A percentile compares a stretch with the other conserved stretches of the same genome.
phyloP scores from a whole-genome alignment of 257 asterid species.

The Scutellaria minor region DNA sequence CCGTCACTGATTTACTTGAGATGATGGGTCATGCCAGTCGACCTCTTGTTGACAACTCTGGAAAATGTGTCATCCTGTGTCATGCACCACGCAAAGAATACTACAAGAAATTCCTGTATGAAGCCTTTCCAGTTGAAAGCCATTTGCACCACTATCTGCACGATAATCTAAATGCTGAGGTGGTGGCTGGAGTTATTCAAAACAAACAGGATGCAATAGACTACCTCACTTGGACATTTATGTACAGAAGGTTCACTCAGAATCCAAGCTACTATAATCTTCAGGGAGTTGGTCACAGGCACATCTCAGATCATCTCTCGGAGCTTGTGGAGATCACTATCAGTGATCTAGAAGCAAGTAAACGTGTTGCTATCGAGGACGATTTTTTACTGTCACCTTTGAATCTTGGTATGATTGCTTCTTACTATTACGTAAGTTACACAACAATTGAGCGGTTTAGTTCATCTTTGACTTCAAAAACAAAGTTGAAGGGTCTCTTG shows the following conservation, averaged over 20 bases:
- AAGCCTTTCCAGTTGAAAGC: constrained; percentile 67
- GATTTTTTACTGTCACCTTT: constrained; percentile 48
- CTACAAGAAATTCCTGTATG: constrained; percentile 59
- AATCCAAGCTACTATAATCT: constrained; percentile 67
- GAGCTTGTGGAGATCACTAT: constrained; percentile 63
- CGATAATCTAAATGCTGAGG: constrained; percentile 65
- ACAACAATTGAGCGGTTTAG: constrained; percentile 66
- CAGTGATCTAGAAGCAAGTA: constrained; percentile 59
- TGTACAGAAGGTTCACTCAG: constrained; percentile 62
- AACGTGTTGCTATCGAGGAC: constrained; percentile 53
- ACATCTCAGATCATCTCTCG: constrained; percentile 64
- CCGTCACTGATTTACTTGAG: constrained; percentile 63
- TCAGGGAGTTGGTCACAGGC: constrained; percentile 68
- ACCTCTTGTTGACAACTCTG: constrained; percentile 59
- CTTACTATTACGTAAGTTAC: constrained; percentile 61
- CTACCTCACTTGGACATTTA: constrained; percentile 64
- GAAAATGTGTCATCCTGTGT: constrained; percentile 64
- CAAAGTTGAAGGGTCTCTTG: constrained; percentile 60
- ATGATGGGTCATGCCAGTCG: constrained; percentile 78
- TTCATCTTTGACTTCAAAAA: constrained; percentile 59
- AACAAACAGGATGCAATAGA: constrained; percentile 72
- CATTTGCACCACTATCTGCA: constrained; percentile 68
- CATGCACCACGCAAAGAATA: constrained; percentile 69
- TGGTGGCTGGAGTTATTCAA: constrained; percentile 60
- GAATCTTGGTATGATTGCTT: constrained; percentile 62